Conservation (phyloP, 305 asterid species). For the Fraxinus xanthoxyloides region DNA sequence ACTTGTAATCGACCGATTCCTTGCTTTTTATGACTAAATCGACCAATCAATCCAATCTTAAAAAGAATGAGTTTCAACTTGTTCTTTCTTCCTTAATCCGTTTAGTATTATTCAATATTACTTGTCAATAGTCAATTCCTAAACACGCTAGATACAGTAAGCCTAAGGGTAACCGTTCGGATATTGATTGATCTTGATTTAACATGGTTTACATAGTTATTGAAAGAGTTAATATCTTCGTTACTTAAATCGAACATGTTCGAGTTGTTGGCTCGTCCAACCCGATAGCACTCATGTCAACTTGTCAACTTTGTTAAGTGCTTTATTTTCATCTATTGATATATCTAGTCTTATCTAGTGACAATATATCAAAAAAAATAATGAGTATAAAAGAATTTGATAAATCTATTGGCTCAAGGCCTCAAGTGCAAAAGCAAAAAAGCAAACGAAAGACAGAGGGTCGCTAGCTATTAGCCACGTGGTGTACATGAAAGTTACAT, state of each 20-base stretch:
- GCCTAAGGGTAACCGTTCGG: background rate
- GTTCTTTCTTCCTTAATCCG: background rate
- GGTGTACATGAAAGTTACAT: conserved; percentile 5
- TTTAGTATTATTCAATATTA: background rate
- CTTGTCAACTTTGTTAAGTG: background rate
- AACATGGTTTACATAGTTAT: background rate
- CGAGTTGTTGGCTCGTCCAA: background rate
- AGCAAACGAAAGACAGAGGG: background rate
- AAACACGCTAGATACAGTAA: background rate
- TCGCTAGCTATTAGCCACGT: background rate
- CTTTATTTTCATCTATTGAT: background rate
- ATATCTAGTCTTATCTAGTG: background rate
- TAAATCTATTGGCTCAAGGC: background rate
- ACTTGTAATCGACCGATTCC: background rate
- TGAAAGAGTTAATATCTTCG: background rate
- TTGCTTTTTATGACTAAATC: background rate
- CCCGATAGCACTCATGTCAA: background rate
- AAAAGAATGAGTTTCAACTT: background rate
- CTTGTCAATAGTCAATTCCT: background rate
- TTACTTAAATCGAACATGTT: no score
- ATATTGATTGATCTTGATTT: background rate
- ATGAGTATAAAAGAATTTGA: background rate
- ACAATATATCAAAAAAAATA: background rate
- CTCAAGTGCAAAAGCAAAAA: background rate
- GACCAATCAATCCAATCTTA: background rate